Evolutionary conservation across 495 filamentous ascomycete species (phyloP).

Genomic region (Glutinoglossum americanum): DNA sequence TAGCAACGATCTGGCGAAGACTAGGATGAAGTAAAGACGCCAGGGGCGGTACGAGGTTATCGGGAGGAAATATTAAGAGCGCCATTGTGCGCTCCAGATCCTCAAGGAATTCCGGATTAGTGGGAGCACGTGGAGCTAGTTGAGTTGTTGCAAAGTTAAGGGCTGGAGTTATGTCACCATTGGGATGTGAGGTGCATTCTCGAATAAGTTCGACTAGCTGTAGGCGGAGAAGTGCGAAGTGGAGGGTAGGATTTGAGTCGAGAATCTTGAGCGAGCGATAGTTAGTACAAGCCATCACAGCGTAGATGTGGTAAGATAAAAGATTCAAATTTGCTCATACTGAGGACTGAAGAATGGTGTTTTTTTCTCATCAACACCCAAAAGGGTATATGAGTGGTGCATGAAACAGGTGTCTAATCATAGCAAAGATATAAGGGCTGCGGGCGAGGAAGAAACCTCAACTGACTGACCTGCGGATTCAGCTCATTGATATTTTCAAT

Average conservation of each 20-base stretch:
- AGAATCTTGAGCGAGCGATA: slow-evolving; percentile 39
- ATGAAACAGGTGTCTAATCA: slow-evolving; percentile 95
- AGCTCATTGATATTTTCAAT: slow-evolving; percentile 76
- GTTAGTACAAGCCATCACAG: not conserved
- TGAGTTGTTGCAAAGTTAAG: slow-evolving; percentile 72
- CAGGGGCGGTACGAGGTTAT: slow-evolving; percentile 54
- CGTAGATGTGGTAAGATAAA: slow-evolving; percentile 4
- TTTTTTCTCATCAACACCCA: slow-evolving; percentile 81
- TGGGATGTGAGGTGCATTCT: slow-evolving; percentile 35
- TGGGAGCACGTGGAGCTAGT: slow-evolving; percentile 68
- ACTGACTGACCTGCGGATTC: slow-evolving; percentile 59
- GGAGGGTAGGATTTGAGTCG: slow-evolving; percentile 61
- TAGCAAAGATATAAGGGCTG: slow-evolving; percentile 25
- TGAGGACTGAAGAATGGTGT: slow-evolving; percentile 70
- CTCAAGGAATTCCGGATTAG: slow-evolving; percentile 57
- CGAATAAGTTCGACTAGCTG: slow-evolving; percentile 91
- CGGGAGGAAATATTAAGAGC: slow-evolving; percentile 64
- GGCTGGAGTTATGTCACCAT: slow-evolving; percentile 59
- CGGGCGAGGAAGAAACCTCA: slow-evolving; percentile 4
- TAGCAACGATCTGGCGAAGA: slow-evolving; percentile 63
- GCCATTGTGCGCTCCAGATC: slow-evolving; percentile 88
- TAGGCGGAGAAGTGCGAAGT: slow-evolving; percentile 76
- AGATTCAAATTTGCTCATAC: slow-evolving; percentile 48
- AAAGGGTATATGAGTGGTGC: slow-evolving; percentile 95
- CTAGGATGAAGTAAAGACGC: slow-evolving; percentile 54